Conservation (phyloP, 2,329 filamentous ascomycete genomes). For the Colletotrichum orchidophilum region DNA sequence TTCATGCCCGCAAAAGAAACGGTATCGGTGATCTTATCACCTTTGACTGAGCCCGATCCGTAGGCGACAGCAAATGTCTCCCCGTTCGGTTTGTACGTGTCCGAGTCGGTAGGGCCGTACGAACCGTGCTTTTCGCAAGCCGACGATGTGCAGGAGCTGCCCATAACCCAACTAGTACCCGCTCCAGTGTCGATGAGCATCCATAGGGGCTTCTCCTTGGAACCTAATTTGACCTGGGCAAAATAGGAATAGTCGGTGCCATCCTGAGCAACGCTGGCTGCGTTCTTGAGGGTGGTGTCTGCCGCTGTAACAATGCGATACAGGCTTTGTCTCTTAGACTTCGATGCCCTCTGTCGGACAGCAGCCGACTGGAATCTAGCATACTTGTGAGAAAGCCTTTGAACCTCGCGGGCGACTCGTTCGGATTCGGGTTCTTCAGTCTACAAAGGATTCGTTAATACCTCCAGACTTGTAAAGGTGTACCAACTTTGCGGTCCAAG, state of each 20-base stretch:
- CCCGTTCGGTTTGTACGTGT: slow-evolving; percentile 63
- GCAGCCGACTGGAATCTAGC: slow-evolving; percentile 39
- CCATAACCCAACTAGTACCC: slow-evolving; percentile 86
- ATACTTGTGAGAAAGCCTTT: slow-evolving; percentile 52
- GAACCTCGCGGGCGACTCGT: slow-evolving; percentile 49
- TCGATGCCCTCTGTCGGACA: slow-evolving; percentile 10
- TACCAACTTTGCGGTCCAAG: background rate
- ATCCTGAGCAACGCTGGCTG: slow-evolving; percentile 69
- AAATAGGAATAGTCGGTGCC: slow-evolving; percentile 75
- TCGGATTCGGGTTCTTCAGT: slow-evolving; percentile 43
- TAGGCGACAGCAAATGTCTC: slow-evolving; percentile 74
- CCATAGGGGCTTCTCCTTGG: slow-evolving; percentile 61
- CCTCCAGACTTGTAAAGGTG: background rate
- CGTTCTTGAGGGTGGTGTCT: slow-evolving; percentile 55
- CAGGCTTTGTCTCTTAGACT: slow-evolving; percentile 52
- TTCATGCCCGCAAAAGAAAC: slow-evolving; percentile 73
- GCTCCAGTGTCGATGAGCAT: slow-evolving; percentile 75
- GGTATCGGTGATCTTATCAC: slow-evolving; percentile 72
- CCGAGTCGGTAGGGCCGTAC: slow-evolving; percentile 74
- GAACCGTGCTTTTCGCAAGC: slow-evolving; percentile 76
- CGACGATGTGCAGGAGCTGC: slow-evolving; percentile 69
- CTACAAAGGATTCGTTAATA: slow-evolving; percentile 38
- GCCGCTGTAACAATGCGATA: slow-evolving; percentile 59
- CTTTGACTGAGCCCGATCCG: slow-evolving; percentile 79
- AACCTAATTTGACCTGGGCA: slow-evolving; percentile 65